Evolutionary conservation across 352 stramenopile species (phyloP), one percentile per base, ranked within the genome.

Genomic region (Blastocystis sp.): DNA sequence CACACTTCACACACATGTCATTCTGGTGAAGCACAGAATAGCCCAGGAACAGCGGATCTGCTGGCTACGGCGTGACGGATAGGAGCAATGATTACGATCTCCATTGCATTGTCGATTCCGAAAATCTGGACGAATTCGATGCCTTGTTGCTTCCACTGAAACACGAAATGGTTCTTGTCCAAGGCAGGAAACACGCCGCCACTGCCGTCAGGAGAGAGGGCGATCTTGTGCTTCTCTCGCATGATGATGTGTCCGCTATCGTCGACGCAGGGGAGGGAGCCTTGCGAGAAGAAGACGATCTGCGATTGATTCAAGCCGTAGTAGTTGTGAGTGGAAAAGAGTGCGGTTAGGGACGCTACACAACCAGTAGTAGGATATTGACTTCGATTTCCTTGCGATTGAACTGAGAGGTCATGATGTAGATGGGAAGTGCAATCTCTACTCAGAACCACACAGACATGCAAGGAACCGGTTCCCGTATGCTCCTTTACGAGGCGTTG

Each of bases 381-480:
- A 28, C 28, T 48, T 76, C n/a, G n/a, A 48, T 54, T 9, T 76
- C 66, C 48, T 76, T 40, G 52, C 28, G 17, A 24, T 84, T 84
- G 42, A 84, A 84, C n/a, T 84, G 54, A 3, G 74, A 84, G 7
- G 74, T 84, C 74, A 84, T 84, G 34, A 84, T 45, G 40, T 84
- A 84, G 48, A 84, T 48, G 9, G 74, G 74, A 1, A 84, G 48
- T 9, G 54, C 19, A 10, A 84, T 14, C 6, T 57, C 48, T 57
- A 57, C 48, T 57, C 14, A 0, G 6, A 57, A 57, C 48, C 48
- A 57, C 6, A 17, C 14, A 57, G 0, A 7, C 6, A 57, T 57
- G 14, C 6, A 57, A 57, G 48, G 6, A 17, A 57, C 14, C 17
- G 14, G 17, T 70, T 19, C 57, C 45, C 2, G 38, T 45, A n/a